These are phyloP conservation scores for Lyophyllum decastes DNA, from an alignment of 768 basidiomycete genomes.

Conservation along the genomic window DNA sequence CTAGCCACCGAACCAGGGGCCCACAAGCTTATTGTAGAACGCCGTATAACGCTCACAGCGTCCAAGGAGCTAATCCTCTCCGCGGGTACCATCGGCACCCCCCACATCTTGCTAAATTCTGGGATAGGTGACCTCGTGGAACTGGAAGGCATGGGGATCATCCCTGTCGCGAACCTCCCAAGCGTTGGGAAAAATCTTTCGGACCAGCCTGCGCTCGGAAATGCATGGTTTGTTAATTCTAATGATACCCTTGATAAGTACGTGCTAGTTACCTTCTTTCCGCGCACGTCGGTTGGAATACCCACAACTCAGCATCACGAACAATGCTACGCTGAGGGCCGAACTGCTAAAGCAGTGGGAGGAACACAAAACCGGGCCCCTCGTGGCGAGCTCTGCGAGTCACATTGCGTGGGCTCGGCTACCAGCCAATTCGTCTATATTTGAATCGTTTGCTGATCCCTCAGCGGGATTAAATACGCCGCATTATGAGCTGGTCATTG, in stretches of 20 bases:
- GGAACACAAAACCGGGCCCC: slow-evolving; percentile 17
- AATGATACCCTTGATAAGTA: slow-evolving; percentile 21
- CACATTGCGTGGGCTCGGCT: slow-evolving; percentile 23
- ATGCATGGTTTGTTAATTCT: slow-evolving; percentile 28
- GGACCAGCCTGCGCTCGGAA: slow-evolving; percentile 24
- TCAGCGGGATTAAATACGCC: slow-evolving; percentile 21
- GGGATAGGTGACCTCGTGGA: slow-evolving; percentile 31
- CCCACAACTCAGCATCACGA: slow-evolving; percentile 13
- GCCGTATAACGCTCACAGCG: slow-evolving; percentile 27
- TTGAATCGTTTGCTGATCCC: slow-evolving; percentile 24
- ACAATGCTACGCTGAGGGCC: slow-evolving; percentile 12
- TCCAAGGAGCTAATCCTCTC: slow-evolving; percentile 53
- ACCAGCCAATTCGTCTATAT: slow-evolving; percentile 12
- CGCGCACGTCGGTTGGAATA: not conserved
- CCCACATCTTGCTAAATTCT: slow-evolving; percentile 30
- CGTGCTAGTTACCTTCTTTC: not conserved
- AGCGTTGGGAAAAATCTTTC: slow-evolving; percentile 28
- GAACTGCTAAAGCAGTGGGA: slow-evolving; percentile 1
- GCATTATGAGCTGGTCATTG: slow-evolving; percentile 12
- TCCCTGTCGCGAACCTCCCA: slow-evolving; percentile 22
- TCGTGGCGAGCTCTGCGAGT: slow-evolving; percentile 17
- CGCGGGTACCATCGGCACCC: slow-evolving; percentile 34
- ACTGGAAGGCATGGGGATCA: slow-evolving; percentile 21
- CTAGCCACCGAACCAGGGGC: not conserved
- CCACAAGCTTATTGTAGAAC: not conserved